A percentile compares a stretch with the other conserved stretches of the same genome.
These are phyloP conservation scores for Ceriops decandra DNA, from an alignment of 345 rosid species.

Conservation along the genomic window DNA sequence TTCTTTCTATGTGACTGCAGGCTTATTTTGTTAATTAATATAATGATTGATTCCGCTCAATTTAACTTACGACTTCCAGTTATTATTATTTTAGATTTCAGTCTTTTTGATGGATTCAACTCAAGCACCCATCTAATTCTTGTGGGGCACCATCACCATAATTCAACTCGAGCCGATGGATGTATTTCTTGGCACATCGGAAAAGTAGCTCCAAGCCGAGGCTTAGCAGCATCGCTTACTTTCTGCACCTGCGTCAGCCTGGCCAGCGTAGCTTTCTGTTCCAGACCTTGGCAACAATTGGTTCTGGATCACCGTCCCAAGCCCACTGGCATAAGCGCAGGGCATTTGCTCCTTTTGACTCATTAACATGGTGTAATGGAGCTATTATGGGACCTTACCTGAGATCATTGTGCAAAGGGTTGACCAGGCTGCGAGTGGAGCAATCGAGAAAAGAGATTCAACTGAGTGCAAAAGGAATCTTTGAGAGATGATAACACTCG, in stretches of 20 bases:
- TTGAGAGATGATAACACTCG: conserved; percentile 50
- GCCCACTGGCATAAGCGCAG: conserved; percentile 80
- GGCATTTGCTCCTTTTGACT: neutral
- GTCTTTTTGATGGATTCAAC: no score
- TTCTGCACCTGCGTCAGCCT: conserved; percentile 95
- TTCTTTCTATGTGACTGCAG: no score
- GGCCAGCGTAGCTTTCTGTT: conserved; percentile 83
- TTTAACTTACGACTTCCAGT: no score
- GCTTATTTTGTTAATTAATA: no score
- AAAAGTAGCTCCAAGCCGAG: conserved; percentile 56
- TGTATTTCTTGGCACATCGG: no score
- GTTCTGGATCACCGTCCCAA: conserved; percentile 70
- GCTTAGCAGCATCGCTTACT: conserved; percentile 85
- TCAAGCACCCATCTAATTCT: no score
- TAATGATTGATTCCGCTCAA: no score
- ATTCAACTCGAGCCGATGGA: conserved; percentile 29
- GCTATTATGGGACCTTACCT: conserved; percentile 36
- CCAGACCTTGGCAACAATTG: conserved; percentile 88
- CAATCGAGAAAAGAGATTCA: conserved; percentile 82
- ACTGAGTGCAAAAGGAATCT: conserved; percentile 69
- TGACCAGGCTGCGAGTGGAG: conserved; percentile 69
- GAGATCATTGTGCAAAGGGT: conserved; percentile 88
- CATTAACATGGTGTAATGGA: no score
- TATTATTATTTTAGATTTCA: no score
- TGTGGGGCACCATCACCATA: no score